Conservation (phyloP, 352 stramenopile genomes). For the Pseudoperonospora humuli region DNA sequence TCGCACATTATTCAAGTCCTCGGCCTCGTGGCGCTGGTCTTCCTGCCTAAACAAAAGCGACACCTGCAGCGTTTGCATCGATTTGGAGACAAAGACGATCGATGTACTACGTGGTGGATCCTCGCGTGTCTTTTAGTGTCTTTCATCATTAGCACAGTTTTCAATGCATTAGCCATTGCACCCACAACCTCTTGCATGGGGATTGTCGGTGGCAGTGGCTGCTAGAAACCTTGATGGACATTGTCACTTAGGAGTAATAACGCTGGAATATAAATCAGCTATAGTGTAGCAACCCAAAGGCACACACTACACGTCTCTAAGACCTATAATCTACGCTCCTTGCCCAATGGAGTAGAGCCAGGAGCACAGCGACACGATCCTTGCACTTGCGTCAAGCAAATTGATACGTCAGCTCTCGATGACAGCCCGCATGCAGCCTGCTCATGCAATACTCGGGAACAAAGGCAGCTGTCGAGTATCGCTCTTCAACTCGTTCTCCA, state of each 20-base stretch:
- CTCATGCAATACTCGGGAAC: too few relatives aligned
- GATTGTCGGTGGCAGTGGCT: constrained; percentile 31
- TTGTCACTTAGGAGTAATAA: background rate
- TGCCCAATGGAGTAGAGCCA: too few relatives aligned
- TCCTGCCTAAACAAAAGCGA: constrained; percentile 44
- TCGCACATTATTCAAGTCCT: constrained; percentile 41
- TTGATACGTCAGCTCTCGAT: too few relatives aligned
- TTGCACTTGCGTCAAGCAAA: too few relatives aligned
- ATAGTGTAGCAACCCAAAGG: too few relatives aligned
- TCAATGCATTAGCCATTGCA: constrained; percentile 27
- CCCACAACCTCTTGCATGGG: constrained; percentile 27
- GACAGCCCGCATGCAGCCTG: too few relatives aligned
- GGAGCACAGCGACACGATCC: too few relatives aligned
- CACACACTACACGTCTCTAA: too few relatives aligned
- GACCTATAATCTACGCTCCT: too few relatives aligned
- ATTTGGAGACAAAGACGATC: constrained; percentile 15
- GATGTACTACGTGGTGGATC: constrained; percentile 26
- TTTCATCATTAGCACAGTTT: constrained; percentile 31
- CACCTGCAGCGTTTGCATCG: constrained; percentile 34
- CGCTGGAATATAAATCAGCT: too few relatives aligned
- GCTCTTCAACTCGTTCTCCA: too few relatives aligned
- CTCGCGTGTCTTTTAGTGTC: constrained; percentile 21
- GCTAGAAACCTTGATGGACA: background rate
- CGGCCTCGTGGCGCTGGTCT: constrained; percentile 31
- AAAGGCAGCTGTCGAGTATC: too few relatives aligned